Evolutionary conservation across 2,329 filamentous ascomycete species (phyloP).

Genomic region (Xenoacremonium recifei): DNA sequence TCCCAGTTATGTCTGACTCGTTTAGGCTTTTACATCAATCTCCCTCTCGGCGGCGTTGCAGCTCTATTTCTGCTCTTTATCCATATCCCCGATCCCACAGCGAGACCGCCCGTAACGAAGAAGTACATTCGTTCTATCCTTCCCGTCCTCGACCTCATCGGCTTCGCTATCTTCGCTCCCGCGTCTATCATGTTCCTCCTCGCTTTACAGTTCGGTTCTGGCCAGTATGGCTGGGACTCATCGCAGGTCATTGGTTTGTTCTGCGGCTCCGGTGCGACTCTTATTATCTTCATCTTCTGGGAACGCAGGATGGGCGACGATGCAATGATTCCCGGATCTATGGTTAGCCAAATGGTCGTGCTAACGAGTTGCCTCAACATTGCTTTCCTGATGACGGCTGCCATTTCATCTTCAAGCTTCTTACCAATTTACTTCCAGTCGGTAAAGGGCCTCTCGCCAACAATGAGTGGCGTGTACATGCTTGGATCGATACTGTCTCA

Average conservation of each 20-base stretch:
- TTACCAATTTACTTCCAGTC: slow-evolving; percentile 50
- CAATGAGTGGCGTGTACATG: slow-evolving; percentile 26
- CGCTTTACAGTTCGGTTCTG: slow-evolving; percentile 44
- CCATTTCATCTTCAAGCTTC: slow-evolving; percentile 42
- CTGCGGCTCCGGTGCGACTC: slow-evolving; percentile 31
- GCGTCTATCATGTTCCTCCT: slow-evolving; percentile 41
- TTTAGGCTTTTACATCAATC: slow-evolving; percentile 45
- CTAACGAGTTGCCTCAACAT: slow-evolving; percentile 36
- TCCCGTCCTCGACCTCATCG: slow-evolving; percentile 37
- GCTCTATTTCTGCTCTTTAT: slow-evolving; percentile 31
- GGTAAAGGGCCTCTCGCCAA: slow-evolving; percentile 33
- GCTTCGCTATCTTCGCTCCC: slow-evolving; percentile 43
- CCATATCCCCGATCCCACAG: slow-evolving; percentile 35
- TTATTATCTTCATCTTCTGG: slow-evolving; percentile 38
- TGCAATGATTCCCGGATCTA: slow-evolving; percentile 45
- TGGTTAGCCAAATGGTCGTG: slow-evolving; percentile 40
- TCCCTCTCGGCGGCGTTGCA: slow-evolving; percentile 40
- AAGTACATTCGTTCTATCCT: slow-evolving; percentile 23
- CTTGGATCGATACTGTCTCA: slow-evolving; percentile 24
- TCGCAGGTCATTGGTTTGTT: slow-evolving; percentile 40
- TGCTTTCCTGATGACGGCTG: slow-evolving; percentile 39
- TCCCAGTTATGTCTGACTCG: not conserved
- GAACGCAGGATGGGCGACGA: slow-evolving; percentile 40
- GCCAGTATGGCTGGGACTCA: slow-evolving; percentile 31
- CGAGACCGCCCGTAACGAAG: slow-evolving; percentile 26